Evolutionary conservation across 2,329 filamentous ascomycete species (phyloP), one percentile per base, ranked within the genome.

Genomic region (Fonsecaea multimorphosa): DNA sequence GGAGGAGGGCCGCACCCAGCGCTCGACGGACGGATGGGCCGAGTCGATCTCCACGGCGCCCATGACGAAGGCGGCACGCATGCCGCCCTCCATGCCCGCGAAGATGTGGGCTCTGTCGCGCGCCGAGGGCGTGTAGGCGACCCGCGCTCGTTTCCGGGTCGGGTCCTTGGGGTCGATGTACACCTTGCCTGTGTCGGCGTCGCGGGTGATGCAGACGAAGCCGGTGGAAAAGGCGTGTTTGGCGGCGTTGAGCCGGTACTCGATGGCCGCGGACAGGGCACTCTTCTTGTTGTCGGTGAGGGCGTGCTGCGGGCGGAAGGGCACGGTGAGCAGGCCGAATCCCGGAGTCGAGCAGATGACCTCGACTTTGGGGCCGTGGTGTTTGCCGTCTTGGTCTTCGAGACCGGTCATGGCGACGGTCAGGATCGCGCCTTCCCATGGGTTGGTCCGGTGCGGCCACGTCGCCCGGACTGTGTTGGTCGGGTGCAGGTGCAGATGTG

Each of bases 311-410:
- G 40, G 46, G 86, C 73, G 92, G 73, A 90, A 95, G 93, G 72
- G 85, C 12, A 63, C 11, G 19, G 52, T 63, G 24, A 64, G 31
- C 31, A 68, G 61, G 19, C 66, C 63, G 22, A 66, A 52, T 9
- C 54, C 66, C 2, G 68, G 65, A 1, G 60, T 58, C 27, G 58
- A 38, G 54, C 64, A 70, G 19, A 86, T 86, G 9, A 88, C 83
- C 81, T 97, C 93, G 31, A 97, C 81, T 76, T 96, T 96, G 56
- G 85, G 84, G 44, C 94, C 94, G 72, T 97, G 92, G 64, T 92
- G 92, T 49, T 88, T 83, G 5, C 86, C 86, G 75, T 97, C 92
- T 0, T 93, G 82, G 71, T 97, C 90, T 70, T 96, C 91, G 71
- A 93, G 92, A 61, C 91, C 87, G 51, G 84, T 86, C 69, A 91